Base-by-base conservation (phyloP, 1,284 basidiomycete genomes). In the Hemileia vastatrix region DNA sequence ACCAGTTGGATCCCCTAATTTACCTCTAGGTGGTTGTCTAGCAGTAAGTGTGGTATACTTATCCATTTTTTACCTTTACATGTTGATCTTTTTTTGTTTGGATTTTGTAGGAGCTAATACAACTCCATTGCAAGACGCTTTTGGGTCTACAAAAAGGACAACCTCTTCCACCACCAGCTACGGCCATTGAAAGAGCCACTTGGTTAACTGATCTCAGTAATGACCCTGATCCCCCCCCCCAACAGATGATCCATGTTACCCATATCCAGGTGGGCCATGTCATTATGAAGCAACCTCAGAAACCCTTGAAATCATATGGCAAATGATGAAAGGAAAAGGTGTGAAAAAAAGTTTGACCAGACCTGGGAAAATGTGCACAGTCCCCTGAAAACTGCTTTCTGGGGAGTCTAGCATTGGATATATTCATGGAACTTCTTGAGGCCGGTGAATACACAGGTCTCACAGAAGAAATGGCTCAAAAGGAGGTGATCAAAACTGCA, bases 341-440 rank as follows among this genome's bases (percentile, higher is more conserved):
- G n/a, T 51, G 15, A 40, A 27, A 24, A 19, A 31, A 49, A 50
- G 53, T 58, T 36, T n/a, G 32, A 36, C 47, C 57, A 4, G 13
- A 50, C 43, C 19, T 58, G 11, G 47, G 4, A 15, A 51, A 58
- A 40, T 24, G 31, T 2, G 36, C 3, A 2, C 23, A 4, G 19
- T 11, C 13, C 5, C 47, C 31, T 4, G 23, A 18, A 2, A 58
- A 58, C 43, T 3, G 27, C 5, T 58, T 51, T 27, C 33, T 33
- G 1, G 40, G 57, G 57, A 56, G n/a, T n/a, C n/a, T n/a, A n/a
- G 58, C 58, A 18, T 24, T 45, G 36, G 27, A 60, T 11, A 53
- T 21, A 11, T 60, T 60, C 23, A 0, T 53, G 1, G 43, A 60
- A 31, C 11, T 60, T 13, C 27, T 60, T 31, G n/a, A 31, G 36